Percentiles rank a stretch among this genome's conserved stretches.
Evolutionary conservation across 345 rosid genomes (phyloP).

Genomic region (Microthlaspi erraticum): DNA sequence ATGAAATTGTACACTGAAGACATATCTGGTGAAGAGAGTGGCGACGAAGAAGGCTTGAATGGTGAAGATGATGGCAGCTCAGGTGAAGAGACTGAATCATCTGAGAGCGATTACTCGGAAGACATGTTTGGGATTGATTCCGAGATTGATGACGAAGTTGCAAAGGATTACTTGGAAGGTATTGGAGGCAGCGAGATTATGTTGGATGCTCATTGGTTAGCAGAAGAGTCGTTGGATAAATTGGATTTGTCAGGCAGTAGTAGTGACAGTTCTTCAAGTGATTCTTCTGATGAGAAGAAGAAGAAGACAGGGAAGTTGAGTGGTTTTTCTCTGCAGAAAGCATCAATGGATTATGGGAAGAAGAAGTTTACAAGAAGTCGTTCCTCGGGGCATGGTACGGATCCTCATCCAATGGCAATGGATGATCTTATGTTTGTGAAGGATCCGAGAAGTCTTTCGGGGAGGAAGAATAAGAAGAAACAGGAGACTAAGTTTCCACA

Average conservation of each 20-base stretch:
- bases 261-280: slow-evolving; percentile 60
- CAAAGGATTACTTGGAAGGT: slow-evolving; percentile 86
- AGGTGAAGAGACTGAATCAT: slow-evolving; percentile 47
- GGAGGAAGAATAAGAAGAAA: slow-evolving; percentile 56
- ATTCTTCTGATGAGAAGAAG: slow-evolving; percentile 48
- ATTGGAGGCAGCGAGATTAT: slow-evolving; percentile 72
- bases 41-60: slow-evolving; percentile 45
- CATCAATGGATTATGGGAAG: slow-evolving; percentile 76
- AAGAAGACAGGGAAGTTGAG: slow-evolving; percentile 60
- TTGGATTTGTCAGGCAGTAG: slow-evolving; percentile 51
- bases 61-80: slow-evolving; percentile 49
- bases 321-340: slow-evolving; percentile 70
- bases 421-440: slow-evolving; percentile 76
- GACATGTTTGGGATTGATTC: slow-evolving; percentile 55
- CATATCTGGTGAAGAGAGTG: slow-evolving; percentile 66
- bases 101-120: slow-evolving; percentile 56
- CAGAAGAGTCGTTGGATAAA: slow-evolving; percentile 49
- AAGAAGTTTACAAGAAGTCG: slow-evolving; percentile 55
- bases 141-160: slow-evolving; percentile 81
- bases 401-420: slow-evolving; percentile 50
- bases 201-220: slow-evolving; percentile 67
- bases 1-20: slow-evolving; percentile 77
- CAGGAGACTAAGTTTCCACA: slow-evolving; percentile 56
- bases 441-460: slow-evolving; percentile 72
- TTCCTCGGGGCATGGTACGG: slow-evolving; percentile 40